Evolutionary conservation across 1,139 yeast genomes (phyloP).

Genomic region (Yamadazyma dushanensis): DNA sequence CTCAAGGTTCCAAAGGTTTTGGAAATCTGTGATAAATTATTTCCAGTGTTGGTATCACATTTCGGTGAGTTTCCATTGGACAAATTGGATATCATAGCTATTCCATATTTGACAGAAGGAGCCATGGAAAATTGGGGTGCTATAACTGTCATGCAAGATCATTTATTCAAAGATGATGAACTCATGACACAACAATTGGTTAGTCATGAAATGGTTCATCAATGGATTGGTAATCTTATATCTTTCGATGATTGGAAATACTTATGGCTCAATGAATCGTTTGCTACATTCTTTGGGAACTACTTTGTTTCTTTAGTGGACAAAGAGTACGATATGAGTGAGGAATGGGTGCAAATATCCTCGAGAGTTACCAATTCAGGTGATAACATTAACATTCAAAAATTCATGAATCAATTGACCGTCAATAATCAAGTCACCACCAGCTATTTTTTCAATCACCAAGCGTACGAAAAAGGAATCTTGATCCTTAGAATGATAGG

Average conservation of each 20-base stretch:
- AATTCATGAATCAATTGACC: slow-evolving; percentile 25
- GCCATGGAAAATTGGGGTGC: slow-evolving; percentile 82
- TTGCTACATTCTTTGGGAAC: slow-evolving; percentile 70
- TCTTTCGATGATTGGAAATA: slow-evolving; percentile 67
- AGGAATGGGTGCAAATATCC: slow-evolving; percentile 33
- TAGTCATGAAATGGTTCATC: slow-evolving; percentile 73
- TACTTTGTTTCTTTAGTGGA: slow-evolving; percentile 35
- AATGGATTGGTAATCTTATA: slow-evolving; percentile 71
- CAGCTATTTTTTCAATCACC: slow-evolving; percentile 45
- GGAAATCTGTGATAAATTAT: slow-evolving; percentile 40
- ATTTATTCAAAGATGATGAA: slow-evolving; percentile 14
- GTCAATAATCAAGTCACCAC: slow-evolving; percentile 21
- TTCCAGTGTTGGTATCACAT: slow-evolving; percentile 45
- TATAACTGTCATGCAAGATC: slow-evolving; percentile 52
- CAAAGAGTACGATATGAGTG: slow-evolving; percentile 20
- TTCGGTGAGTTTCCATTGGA: slow-evolving; percentile 55
- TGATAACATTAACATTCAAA: slow-evolving; percentile 21
- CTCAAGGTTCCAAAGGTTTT: slow-evolving; percentile 45
- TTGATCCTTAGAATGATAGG: slow-evolving; percentile 57
- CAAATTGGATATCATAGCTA: slow-evolving; percentile 63
- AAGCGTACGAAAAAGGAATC: slow-evolving; percentile 67
- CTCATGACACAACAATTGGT: slow-evolving; percentile 56
- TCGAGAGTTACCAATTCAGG: slow-evolving; percentile 44
- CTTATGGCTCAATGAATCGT: slow-evolving; percentile 73
- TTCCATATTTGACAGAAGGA: slow-evolving; percentile 72